A percentile compares a stretch with the other conserved stretches of the same genome.
These are phyloP conservation scores for Fusarium continuum DNA, from an alignment of 2,329 filamentous ascomycete genomes.

Conservation along the genomic window DNA sequence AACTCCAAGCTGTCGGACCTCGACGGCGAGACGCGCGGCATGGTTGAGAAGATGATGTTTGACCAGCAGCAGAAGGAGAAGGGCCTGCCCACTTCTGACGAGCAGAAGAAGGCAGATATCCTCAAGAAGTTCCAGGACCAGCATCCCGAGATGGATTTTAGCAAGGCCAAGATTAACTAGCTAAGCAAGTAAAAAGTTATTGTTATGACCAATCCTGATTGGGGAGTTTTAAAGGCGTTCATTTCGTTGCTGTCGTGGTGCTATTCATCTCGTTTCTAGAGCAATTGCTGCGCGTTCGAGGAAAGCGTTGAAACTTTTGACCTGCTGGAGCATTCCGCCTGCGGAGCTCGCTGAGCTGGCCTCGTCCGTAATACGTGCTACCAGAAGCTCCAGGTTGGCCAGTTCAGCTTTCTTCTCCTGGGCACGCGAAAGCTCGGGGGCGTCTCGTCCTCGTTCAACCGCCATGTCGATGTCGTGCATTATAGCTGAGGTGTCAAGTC, in stretches of 20 bases:
- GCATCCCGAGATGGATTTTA: slow-evolving; percentile 77
- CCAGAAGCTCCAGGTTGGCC: slow-evolving; percentile 65
- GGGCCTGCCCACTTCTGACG: slow-evolving; percentile 88
- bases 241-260: slow-evolving; percentile 4
- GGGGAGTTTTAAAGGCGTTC: slow-evolving; percentile 6
- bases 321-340: slow-evolving; percentile 64
- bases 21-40: slow-evolving; percentile 91
- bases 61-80: slow-evolving; percentile 97
- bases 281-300: slow-evolving; percentile 67
- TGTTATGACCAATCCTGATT: background rate
- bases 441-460: slow-evolving; percentile 60
- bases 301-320: slow-evolving; percentile 70
- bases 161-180: slow-evolving; percentile 71
- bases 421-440: slow-evolving; percentile 56
- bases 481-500: slow-evolving; percentile 63
- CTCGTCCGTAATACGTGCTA: slow-evolving; percentile 64
- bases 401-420: slow-evolving; percentile 61
- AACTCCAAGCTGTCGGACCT: slow-evolving; percentile 90
- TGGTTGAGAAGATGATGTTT: slow-evolving; percentile 99
- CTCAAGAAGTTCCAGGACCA: slow-evolving; percentile 91
- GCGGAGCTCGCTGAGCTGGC: slow-evolving; percentile 59
- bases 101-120: slow-evolving; percentile 94
- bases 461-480: slow-evolving; percentile 72
- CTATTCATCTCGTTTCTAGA: slow-evolving; percentile 57
- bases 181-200: slow-evolving; percentile 47